phyloP scores from a whole-genome alignment of 352 stramenopile species.

The Blastocystis sp. region DNA sequence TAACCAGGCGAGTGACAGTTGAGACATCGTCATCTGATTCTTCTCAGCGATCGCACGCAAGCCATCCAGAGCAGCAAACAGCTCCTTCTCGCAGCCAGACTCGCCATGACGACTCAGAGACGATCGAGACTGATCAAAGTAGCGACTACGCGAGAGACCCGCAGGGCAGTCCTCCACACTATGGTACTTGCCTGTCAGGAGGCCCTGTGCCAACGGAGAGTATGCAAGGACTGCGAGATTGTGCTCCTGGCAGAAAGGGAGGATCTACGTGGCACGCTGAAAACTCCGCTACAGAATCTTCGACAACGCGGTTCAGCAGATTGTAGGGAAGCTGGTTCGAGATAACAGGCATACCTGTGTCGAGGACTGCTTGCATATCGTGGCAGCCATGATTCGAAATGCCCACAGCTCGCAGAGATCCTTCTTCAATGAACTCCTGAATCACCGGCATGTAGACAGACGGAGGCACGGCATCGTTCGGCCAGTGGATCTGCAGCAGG shows the following conservation, averaged over 20 bases:
- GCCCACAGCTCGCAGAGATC: conserved; percentile 70
- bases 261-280: background rate
- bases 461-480: conserved; percentile 70
- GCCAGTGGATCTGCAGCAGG: conserved; percentile 70
- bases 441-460: conserved; percentile 73
- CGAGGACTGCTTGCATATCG: conserved; percentile 68
- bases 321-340: conserved; percentile 77
- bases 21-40: conserved; percentile 38
- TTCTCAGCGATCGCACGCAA: conserved; percentile 41
- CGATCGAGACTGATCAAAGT: conserved; percentile 21
- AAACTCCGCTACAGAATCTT: conserved; percentile 29
- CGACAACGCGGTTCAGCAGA: conserved; percentile 69
- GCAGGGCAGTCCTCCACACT: conserved; percentile 3
- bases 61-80: background rate
- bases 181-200: conserved; percentile 74
- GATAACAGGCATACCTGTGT: conserved; percentile 70
- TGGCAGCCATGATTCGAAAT: conserved; percentile 74
- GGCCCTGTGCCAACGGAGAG: conserved; percentile 71
- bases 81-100: conserved; percentile 53
- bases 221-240: conserved; percentile 73
- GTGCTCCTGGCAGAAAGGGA: conserved; percentile 69
- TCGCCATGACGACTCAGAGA: conserved; percentile 17
- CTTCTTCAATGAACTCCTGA: conserved; percentile 71
- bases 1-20: conserved; percentile 56
- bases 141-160: conserved; percentile 50